phyloP scores from a whole-genome alignment of 2,329 filamentous ascomycete genomes.

The Apiospora sp. region DNA sequence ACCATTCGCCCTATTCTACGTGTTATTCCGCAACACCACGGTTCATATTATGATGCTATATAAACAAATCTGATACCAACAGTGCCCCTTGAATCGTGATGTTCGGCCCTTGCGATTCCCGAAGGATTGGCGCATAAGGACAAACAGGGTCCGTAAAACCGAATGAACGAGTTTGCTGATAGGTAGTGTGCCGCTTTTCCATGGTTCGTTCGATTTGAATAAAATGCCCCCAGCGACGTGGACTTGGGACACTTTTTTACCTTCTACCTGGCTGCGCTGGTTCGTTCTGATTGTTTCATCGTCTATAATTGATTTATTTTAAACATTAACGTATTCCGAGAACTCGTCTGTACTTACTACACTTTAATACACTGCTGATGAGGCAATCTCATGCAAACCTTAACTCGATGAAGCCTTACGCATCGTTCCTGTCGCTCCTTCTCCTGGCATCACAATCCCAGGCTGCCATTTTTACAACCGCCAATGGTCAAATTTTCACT shows the following conservation, averaged over 20 bases:
- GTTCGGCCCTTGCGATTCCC: background rate
- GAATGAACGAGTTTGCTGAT: background rate
- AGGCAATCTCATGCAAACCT: background rate
- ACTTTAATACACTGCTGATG: conserved; percentile 7
- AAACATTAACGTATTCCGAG: background rate
- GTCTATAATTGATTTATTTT: background rate
- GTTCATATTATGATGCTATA: background rate
- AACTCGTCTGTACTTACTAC: background rate
- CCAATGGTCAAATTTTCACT: conserved; percentile 73
- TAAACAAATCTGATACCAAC: conserved; percentile 1
- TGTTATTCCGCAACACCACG: background rate
- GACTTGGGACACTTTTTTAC: background rate
- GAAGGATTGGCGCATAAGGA: background rate
- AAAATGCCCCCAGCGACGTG: background rate
- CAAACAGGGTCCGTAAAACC: background rate
- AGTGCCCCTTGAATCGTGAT: background rate
- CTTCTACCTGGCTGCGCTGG: background rate
- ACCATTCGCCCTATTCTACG: no score
- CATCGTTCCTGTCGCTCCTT: background rate
- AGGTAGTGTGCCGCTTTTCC: background rate
- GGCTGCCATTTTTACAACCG: conserved; percentile 61
- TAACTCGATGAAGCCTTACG: background rate
- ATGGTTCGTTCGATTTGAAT: conserved; percentile 3
- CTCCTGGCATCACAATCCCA: background rate
- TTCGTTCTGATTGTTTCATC: background rate